Evolutionary conservation across 2,329 filamentous ascomycete genomes (phyloP).

Genomic region (Lasiodiplodia citricola): DNA sequence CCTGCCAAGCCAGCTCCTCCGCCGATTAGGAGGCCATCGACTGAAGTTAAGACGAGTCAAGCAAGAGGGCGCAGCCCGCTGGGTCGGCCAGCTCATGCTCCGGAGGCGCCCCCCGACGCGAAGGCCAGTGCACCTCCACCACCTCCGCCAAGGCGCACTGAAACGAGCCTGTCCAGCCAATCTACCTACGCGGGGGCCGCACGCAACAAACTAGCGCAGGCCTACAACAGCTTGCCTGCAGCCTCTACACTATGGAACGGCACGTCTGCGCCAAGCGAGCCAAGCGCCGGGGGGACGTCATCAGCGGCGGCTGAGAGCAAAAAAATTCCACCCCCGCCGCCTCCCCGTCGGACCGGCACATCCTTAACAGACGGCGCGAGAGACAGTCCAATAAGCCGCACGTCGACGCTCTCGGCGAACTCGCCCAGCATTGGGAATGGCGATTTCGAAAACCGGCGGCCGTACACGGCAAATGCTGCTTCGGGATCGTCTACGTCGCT

Average conservation of each 20-base stretch:
- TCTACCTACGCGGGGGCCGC: conserved; percentile 45
- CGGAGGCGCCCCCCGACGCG: conserved; percentile 29
- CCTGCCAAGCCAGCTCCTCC: conserved; percentile 29
- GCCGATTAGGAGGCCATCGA: conserved; percentile 39
- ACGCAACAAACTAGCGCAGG: conserved; percentile 45
- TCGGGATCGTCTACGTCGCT: conserved; percentile 14
- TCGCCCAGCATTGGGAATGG: background rate
- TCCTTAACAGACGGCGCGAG: conserved; percentile 3
- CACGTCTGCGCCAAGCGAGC: conserved; percentile 17
- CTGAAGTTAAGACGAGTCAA: conserved; percentile 16
- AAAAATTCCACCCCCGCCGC: conserved; percentile 28
- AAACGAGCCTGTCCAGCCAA: conserved; percentile 28
- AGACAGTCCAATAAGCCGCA: background rate
- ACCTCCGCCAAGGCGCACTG: conserved; percentile 37
- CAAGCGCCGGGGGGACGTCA: conserved; percentile 21
- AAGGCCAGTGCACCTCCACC: conserved; percentile 41
- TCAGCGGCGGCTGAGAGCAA: conserved; percentile 26
- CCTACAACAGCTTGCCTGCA: conserved; percentile 47
- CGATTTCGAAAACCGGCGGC: conserved; percentile 3
- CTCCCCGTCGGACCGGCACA: conserved; percentile 24
- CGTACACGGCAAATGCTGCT: conserved; percentile 23
- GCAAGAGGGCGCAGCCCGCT: conserved; percentile 32
- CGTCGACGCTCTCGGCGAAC: background rate
- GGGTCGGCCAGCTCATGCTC: conserved; percentile 33
- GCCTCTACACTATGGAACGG: conserved; percentile 34